These are phyloP conservation scores for Argentina anserina DNA, from an alignment of 306 rosid species.

Conservation along the genomic window DNA sequence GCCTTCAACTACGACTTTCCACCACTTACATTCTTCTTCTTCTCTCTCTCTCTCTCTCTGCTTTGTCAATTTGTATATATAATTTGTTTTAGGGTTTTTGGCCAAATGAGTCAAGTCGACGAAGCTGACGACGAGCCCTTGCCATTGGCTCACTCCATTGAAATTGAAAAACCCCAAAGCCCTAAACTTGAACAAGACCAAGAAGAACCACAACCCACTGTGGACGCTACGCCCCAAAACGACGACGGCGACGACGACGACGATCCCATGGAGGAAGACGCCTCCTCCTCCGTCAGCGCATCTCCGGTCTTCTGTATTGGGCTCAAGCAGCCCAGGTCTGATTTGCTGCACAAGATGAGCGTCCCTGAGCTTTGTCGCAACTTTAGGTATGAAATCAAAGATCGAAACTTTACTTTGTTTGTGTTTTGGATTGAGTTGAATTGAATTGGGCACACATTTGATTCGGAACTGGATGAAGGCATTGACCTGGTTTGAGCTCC, in stretches of 20 bases:
- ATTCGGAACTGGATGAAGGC: not conserved
- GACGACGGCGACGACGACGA: constrained; percentile 27
- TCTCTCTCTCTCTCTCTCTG: constrained; percentile 23
- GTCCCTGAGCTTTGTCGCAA: constrained; percentile 92
- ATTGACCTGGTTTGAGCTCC: not conserved
- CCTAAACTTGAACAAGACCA: not conserved
- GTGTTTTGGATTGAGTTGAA: not conserved
- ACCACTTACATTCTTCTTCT: constrained; percentile 44
- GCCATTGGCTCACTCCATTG: constrained; percentile 39
- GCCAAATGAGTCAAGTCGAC: constrained; percentile 61
- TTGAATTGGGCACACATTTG: not conserved
- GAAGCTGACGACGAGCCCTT: constrained; percentile 58
- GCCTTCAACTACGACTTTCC: constrained; percentile 96
- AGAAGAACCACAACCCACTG: not conserved
- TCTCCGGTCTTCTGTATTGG: constrained; percentile 74
- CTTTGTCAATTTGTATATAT: constrained; percentile 35
- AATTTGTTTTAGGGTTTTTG: constrained; percentile 41
- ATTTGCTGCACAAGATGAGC: constrained; percentile 79
- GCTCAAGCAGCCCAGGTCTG: constrained; percentile 65
- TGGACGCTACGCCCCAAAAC: constrained; percentile 18
- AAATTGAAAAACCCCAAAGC: constrained; percentile 36
- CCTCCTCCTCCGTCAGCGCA: constrained; percentile 25
- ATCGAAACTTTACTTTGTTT: not conserved
- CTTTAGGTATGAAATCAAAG: constrained; percentile 54
- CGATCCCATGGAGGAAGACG: constrained; percentile 74